These are phyloP conservation scores for Monilinia polystroma DNA, from an alignment of 2,329 filamentous ascomycete species.

Conservation along the genomic window DNA sequence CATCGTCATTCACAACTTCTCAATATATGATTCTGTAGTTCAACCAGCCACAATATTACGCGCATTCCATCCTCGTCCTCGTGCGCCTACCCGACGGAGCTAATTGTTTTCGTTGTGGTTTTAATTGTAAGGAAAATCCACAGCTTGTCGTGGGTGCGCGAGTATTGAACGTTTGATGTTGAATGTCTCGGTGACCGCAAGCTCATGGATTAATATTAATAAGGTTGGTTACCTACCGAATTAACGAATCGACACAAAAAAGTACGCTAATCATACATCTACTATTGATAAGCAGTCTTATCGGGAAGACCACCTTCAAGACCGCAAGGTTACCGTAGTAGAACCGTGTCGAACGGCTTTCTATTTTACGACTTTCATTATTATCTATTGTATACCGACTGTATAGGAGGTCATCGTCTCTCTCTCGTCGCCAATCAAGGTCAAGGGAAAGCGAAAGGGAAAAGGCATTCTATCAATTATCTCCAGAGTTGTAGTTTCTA, in stretches of 20 bases:
- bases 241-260: not conserved
- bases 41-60: slow-evolving; percentile 30
- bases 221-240: not conserved
- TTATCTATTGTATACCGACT: too few relatives aligned
- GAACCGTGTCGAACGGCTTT: not conserved
- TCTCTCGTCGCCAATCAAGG: not conserved
- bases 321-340: not conserved
- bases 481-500: not conserved
- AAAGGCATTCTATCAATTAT: not conserved
- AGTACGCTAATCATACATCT: slow-evolving; percentile 1
- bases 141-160: not conserved
- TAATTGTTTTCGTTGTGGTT: slow-evolving; percentile 16
- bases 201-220: not conserved
- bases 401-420: not conserved
- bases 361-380: not conserved
- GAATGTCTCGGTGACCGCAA: slow-evolving; percentile 2
- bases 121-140: not conserved
- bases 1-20: slow-evolving; percentile 33
- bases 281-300: slow-evolving; percentile 9
- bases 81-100: slow-evolving; percentile 25
- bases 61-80: slow-evolving; percentile 34
- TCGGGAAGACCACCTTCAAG: slow-evolving; percentile 1
- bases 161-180: not conserved
- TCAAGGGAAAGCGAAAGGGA: not conserved
- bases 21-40: slow-evolving; percentile 15